Percentiles rank a stretch among this genome's conserved stretches.
These are phyloP conservation scores for Chimonanthus salicifolius DNA, from an alignment of 164 flowering plant species.

Conservation along the genomic window DNA sequence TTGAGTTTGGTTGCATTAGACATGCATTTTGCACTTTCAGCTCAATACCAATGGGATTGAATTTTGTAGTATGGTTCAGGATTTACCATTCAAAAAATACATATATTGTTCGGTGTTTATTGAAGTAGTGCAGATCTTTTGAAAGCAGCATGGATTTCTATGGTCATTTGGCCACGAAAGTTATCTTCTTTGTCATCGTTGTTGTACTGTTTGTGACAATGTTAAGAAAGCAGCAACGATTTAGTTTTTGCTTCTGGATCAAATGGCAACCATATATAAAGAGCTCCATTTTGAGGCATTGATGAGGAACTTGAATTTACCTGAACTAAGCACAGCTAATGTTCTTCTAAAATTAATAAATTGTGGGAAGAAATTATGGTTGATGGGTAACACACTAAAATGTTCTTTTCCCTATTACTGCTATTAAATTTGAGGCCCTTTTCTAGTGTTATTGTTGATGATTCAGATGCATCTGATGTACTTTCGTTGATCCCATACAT, in stretches of 20 bases:
- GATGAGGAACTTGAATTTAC: background rate
- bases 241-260: too few relatives aligned
- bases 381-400: background rate
- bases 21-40: background rate
- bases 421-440: background rate
- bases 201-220: background rate
- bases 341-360: background rate
- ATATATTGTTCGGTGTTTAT: background rate
- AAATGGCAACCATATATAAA: too few relatives aligned
- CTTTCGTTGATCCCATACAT: too few relatives aligned
- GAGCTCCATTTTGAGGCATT: background rate
- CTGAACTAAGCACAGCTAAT: background rate
- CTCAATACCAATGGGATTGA: background rate
- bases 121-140: background rate
- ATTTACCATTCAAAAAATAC: too few relatives aligned
- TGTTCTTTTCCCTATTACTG: background rate
- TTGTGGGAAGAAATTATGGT: background rate
- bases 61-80: background rate
- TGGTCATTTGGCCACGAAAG: background rate
- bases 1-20: background rate
- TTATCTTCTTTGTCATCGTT: background rate
- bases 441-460: too few relatives aligned
- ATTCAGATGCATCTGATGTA: too few relatives aligned
- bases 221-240: background rate
- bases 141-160: background rate